phyloP scores from a whole-genome alignment of 1,139 yeast species.

The Yamadazyma friedrichii region DNA sequence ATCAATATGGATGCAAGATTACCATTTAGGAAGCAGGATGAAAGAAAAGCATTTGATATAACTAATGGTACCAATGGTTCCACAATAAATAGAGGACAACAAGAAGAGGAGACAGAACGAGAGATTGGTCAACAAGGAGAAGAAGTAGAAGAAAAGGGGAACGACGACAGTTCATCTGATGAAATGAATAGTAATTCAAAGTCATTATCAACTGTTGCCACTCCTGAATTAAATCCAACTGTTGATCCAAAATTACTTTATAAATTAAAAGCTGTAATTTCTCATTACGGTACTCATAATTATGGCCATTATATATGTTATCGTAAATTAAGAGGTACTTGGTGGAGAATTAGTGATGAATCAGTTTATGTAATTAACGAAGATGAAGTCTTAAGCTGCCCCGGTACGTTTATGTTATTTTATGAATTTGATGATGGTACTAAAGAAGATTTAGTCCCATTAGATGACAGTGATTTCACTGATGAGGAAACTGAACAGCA shows the following conservation, averaged over 20 bases:
- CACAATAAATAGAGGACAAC: not conserved
- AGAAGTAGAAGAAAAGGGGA: slow-evolving; percentile 13
- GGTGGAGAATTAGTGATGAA: slow-evolving; percentile 97
- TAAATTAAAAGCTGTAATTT: slow-evolving; percentile 76
- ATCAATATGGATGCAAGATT: slow-evolving; percentile 78
- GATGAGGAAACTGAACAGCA: slow-evolving; percentile 21
- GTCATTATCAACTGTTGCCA: slow-evolving; percentile 13
- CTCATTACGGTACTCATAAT: slow-evolving; percentile 92
- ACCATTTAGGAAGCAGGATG: slow-evolving; percentile 66
- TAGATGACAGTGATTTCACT: slow-evolving; percentile 37
- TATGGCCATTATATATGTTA: slow-evolving; percentile 93
- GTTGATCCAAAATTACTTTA: slow-evolving; percentile 49
- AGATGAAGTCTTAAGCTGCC: slow-evolving; percentile 73
- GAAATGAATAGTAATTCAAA: slow-evolving; percentile 11
- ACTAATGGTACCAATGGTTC: not conserved
- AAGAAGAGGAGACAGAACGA: slow-evolving; percentile 12
- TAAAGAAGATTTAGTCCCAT: slow-evolving; percentile 29
- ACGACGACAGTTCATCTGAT: slow-evolving; percentile 13
- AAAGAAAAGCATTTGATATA: slow-evolving; percentile 11
- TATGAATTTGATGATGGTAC: slow-evolving; percentile 59
- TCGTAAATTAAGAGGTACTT: slow-evolving; percentile 73
- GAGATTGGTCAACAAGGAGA: slow-evolving; percentile 7
- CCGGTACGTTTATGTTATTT: slow-evolving; percentile 90
- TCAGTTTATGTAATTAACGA: slow-evolving; percentile 77
- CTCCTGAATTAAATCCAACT: slow-evolving; percentile 13